Base-by-base conservation (phyloP, 371 early-diverging fungal genomes). In the Chytridiales sp. region DNA sequence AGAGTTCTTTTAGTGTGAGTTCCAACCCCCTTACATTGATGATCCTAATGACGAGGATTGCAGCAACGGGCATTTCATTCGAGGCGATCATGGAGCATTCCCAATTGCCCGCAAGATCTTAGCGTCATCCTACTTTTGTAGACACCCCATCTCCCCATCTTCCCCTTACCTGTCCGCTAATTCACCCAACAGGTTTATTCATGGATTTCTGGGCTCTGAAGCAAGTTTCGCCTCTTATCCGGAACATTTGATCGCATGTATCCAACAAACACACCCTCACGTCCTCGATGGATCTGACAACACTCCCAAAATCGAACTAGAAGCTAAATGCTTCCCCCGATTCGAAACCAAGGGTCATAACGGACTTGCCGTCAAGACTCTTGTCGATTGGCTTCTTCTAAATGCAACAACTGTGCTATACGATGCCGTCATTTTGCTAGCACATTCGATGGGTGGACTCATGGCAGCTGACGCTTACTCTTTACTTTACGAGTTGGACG, bases 371-470 rank as follows among this genome's bases (percentile, higher is more conserved):
- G 75, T 70, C 17, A 53, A 60, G 35, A 56, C 57, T 42, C 61
- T 76, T 26, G 58, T 60, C 32, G 64, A 71, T 54, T 76, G 72
- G 72, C 54, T 76, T 27, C 46, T 68, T 27, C 46, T 69, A 26
- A 39, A 70, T 53, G 76, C 68, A 9, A 63, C 68, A 5, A 70
- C 70, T 19, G 61, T 50, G 15, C 3, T 50, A 27, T 69, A 70
- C 51, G 46, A 64, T 15, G 27, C 43, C 11, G 69, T 70, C 2
- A 49, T 76, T 19, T 38, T 75, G 29, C 17, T 71, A 17, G 71
- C 68, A 21, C 72, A 76, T 44, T 64, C 65, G 2, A 76, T 76
- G 77, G 77, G 75, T 19, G 77, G 77, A 2, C 46, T 72, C 11
- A n/a, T 76, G 39, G 70, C 76, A 1, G 62, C 59, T 21, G 76